A percentile compares a stretch with the other conserved stretches of the same genome.
Conservation (phyloP, 805 yeast genomes). For the Dipodascus albidus region DNA sequence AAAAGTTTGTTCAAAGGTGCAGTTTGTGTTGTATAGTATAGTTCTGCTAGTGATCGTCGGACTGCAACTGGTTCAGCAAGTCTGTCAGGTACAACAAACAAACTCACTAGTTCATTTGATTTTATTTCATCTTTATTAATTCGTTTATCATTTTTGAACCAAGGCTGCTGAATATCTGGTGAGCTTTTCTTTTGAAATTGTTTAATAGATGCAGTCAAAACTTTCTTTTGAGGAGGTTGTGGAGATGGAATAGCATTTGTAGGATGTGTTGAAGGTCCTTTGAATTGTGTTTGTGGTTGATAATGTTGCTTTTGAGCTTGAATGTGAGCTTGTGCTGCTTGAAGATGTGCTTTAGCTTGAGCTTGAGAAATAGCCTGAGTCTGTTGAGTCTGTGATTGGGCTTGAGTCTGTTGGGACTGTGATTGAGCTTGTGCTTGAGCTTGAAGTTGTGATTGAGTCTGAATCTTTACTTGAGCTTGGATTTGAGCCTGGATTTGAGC, state of each 20-base stretch:
- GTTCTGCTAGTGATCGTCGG: constrained; percentile 54
- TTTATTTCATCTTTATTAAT: constrained; percentile 3
- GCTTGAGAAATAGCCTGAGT: neutral
- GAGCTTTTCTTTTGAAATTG: neutral
- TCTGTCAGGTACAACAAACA: constrained; percentile 23
- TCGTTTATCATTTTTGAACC: neutral
- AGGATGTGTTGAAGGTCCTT: neutral
- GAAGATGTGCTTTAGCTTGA: neutral
- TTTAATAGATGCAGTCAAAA: neutral
- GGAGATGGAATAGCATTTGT: too few relatives aligned
- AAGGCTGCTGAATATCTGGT: neutral
- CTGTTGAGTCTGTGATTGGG: neutral
- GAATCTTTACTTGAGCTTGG: neutral
- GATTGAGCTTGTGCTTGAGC: neutral
- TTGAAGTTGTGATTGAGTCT: neutral
- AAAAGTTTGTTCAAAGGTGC: constrained; percentile 71
- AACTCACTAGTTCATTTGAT: constrained; percentile 9
- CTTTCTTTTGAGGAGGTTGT: constrained; percentile 1
- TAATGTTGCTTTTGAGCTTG: neutral
- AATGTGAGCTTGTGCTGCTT: neutral
- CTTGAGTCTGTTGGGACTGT: neutral
- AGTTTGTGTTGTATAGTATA: constrained; percentile 80
- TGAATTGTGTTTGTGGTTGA: neutral
- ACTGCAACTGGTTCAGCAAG: constrained; percentile 26
- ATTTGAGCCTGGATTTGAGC: constrained; percentile 7